Evolutionary conservation across 176 grass and related monocot species (phyloP).

Genomic region (Stipa capillata): DNA sequence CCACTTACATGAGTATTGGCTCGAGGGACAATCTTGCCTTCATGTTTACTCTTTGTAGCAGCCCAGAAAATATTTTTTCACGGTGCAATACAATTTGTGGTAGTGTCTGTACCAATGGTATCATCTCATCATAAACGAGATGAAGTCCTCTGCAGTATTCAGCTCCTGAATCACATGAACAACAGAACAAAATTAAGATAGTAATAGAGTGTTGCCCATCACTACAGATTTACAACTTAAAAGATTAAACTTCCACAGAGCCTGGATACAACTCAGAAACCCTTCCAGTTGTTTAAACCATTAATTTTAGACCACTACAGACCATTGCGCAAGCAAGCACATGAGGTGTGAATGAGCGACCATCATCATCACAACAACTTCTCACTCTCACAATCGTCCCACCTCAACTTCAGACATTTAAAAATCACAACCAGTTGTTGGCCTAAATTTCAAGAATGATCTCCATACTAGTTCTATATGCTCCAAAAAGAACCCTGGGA

Average conservation of each 20-base stretch:
- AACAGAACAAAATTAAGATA: slow-evolving; percentile 16
- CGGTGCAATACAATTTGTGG: slow-evolving; percentile 86
- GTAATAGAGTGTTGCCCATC: not conserved
- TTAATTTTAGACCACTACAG: not conserved
- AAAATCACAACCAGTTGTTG: not conserved
- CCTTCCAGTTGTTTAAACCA: not conserved
- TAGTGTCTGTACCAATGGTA: slow-evolving; percentile 80
- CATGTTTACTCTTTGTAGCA: slow-evolving; percentile 69
- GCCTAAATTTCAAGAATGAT: not conserved
- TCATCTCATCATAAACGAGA: slow-evolving; percentile 78
- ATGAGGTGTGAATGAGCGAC: not conserved
- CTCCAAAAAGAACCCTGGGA: not conserved
- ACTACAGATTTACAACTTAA: not conserved
- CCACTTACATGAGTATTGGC: slow-evolving; percentile 80
- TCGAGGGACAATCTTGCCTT: slow-evolving; percentile 67
- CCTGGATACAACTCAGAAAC: not conserved
- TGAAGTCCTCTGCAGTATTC: slow-evolving; percentile 84
- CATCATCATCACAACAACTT: not conserved
- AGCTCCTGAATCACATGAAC: slow-evolving; percentile 53
- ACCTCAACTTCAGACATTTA: not conserved
- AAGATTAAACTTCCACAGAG: not conserved
- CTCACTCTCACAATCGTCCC: not conserved
- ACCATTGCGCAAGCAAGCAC: not conserved
- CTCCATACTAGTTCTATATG: not conserved
- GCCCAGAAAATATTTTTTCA: slow-evolving; percentile 66